Conservation (phyloP, 768 basidiomycete genomes). For the Boletus sp. region DNA sequence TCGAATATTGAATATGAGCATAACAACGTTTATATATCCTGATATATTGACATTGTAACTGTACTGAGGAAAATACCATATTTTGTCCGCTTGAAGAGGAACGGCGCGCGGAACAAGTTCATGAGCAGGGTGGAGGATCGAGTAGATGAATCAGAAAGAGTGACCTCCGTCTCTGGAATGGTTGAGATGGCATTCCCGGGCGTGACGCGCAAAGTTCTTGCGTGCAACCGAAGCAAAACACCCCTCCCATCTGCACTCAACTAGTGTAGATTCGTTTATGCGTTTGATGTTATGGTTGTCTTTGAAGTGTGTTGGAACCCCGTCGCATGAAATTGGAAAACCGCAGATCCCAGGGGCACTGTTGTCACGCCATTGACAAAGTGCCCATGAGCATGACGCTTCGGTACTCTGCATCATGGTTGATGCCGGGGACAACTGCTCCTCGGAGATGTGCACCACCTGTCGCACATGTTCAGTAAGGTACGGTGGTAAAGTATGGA, state of each 20-base stretch:
- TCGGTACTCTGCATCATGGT: background rate
- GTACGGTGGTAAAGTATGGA: background rate
- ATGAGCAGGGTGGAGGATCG: background rate
- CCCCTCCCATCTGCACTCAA: background rate
- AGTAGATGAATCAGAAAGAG: background rate
- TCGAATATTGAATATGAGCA: too few relatives aligned
- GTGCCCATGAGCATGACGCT: background rate
- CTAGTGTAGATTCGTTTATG: rapidly evolving
- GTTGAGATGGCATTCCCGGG: background rate
- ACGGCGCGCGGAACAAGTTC: background rate
- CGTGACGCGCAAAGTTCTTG: constrained; percentile 6
- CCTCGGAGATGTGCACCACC: background rate
- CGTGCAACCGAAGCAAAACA: background rate
- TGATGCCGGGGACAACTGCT: background rate
- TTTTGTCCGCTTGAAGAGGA: too few relatives aligned
- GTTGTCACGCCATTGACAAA: background rate
- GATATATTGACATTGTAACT: too few relatives aligned
- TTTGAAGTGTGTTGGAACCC: background rate
- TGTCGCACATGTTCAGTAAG: background rate
- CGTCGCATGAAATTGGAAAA: background rate
- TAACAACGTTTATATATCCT: too few relatives aligned
- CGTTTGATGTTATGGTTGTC: background rate
- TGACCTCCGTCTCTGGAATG: background rate
- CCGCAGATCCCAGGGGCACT: background rate
- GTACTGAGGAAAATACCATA: too few relatives aligned